Percentiles rank a stretch among this genome's conserved stretches.
phyloP scores from a whole-genome alignment of 768 basidiomycete species.

The Boletus rubescentipes region DNA sequence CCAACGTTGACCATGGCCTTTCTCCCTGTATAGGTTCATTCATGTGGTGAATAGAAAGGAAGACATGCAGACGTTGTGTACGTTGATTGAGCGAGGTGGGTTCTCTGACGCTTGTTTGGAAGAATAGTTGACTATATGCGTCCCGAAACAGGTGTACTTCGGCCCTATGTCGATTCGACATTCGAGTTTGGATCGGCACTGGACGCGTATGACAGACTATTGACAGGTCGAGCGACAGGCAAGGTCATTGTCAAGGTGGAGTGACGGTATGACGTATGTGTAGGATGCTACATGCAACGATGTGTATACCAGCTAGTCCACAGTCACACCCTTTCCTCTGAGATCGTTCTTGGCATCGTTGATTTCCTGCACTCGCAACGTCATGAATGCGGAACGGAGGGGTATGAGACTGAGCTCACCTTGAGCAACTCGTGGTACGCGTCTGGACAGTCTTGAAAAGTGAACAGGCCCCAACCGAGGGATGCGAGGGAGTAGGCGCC shows the following conservation, averaged over 20 bases:
- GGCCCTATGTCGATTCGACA: slow-evolving; percentile 58
- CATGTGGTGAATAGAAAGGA: slow-evolving; percentile 31
- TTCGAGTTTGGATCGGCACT: slow-evolving; percentile 54
- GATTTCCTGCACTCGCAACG: slow-evolving; percentile 52
- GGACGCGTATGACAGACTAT: slow-evolving; percentile 60
- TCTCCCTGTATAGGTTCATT: slow-evolving; percentile 22
- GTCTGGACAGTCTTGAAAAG: slow-evolving; percentile 76
- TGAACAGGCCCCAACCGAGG: slow-evolving; percentile 71
- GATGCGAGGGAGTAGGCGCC: slow-evolving; percentile 79
- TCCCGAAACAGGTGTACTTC: slow-evolving; percentile 43
- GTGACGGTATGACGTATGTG: slow-evolving; percentile 1
- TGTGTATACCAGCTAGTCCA: slow-evolving; percentile 40
- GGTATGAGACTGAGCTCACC: slow-evolving; percentile 32
- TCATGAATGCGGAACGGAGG: background rate
- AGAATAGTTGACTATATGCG: background rate
- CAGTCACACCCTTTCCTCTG: slow-evolving; percentile 56
- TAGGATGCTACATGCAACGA: too few relatives aligned
- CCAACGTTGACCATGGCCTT: background rate
- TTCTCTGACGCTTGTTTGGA: background rate
- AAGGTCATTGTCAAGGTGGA: slow-evolving; percentile 63
- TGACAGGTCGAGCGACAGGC: slow-evolving; percentile 57
- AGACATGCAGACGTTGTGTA: slow-evolving; percentile 37
- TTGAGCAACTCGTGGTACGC: slow-evolving; percentile 68
- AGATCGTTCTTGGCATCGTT: slow-evolving; percentile 56
- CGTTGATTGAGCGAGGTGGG: slow-evolving; percentile 44